phyloP scores from a whole-genome alignment of 1,284 basidiomycete genomes.

The Grifola frondosa region DNA sequence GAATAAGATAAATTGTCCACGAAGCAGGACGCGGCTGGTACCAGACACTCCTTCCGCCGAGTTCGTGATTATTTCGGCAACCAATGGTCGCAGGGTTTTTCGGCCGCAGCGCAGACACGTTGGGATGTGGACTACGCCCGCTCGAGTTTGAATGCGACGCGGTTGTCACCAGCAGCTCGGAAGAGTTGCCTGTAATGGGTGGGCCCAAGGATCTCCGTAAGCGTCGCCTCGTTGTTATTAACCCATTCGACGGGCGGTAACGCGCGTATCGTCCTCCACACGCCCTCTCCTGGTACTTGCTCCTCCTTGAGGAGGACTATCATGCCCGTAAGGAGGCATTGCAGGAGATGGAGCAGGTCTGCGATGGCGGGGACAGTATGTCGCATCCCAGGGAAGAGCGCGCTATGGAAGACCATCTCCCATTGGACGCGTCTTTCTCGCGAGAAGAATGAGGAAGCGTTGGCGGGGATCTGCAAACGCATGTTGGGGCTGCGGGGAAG shows the following conservation, averaged over 20 bases:
- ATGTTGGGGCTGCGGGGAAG: conserved; percentile 73
- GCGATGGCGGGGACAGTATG: conserved; percentile 74
- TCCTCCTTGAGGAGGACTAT: conserved; percentile 77
- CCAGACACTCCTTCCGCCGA: conserved; percentile 14
- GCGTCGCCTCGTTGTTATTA: conserved; percentile 58
- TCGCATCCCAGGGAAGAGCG: conserved; percentile 75
- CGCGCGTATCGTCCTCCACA: conserved; percentile 71
- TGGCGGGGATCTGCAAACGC: conserved; percentile 67
- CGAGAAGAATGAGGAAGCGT: conserved; percentile 80
- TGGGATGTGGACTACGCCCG: conserved; percentile 21
- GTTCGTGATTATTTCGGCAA: no score
- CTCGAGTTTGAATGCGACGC: conserved; percentile 72
- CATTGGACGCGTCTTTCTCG: conserved; percentile 79
- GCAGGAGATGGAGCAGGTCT: conserved; percentile 74
- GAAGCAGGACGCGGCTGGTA: conserved; percentile 14
- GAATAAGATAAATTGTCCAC: conserved; percentile 26
- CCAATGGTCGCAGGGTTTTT: conserved; percentile 15
- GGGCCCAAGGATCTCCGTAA: conserved; percentile 70
- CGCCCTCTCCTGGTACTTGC: conserved; percentile 54
- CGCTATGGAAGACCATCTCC: conserved; percentile 86
- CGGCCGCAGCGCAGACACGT: conserved; percentile 3
- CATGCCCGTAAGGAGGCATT: conserved; percentile 79
- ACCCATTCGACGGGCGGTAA: conserved; percentile 77
- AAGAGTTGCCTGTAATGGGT: conserved; percentile 69
- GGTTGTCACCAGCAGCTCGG: conserved; percentile 67